Evolutionary conservation across 2,329 filamentous ascomycete species (phyloP).

Genomic region (Colletotrichum sp.): DNA sequence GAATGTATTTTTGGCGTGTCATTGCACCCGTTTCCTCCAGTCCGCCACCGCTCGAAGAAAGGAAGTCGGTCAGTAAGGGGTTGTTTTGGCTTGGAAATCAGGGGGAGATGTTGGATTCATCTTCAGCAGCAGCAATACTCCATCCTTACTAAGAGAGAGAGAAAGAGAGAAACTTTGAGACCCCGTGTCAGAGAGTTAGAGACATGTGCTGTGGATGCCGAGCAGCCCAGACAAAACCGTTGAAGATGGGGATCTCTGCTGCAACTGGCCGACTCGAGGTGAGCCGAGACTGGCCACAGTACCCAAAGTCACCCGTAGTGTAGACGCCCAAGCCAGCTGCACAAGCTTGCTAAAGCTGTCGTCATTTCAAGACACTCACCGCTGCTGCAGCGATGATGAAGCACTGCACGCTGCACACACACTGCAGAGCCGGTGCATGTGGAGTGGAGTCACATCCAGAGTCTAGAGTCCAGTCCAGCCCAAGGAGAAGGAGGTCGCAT

Average conservation of each 20-base stretch:
- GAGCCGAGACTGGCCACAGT: neutral
- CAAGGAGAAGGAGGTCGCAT: neutral
- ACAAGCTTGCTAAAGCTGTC: neutral
- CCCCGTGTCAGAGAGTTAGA: neutral
- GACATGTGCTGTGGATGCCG: neutral
- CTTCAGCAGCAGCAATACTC: neutral
- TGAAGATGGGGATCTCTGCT: neutral
- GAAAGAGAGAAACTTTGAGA: neutral
- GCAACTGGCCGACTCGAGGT: neutral
- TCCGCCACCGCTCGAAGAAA: neutral
- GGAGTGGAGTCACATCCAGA: neutral
- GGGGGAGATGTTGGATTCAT: neutral
- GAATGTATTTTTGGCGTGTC: conserved; percentile 17
- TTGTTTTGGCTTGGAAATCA: neutral
- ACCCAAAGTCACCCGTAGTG: neutral
- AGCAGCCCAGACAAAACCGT: neutral
- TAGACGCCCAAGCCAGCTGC: neutral
- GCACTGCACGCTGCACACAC: neutral
- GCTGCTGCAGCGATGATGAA: conserved; percentile 11
- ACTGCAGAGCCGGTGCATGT: neutral
- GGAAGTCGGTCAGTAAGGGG: neutral
- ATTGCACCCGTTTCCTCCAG: neutral
- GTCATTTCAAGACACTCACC: conserved; percentile 17
- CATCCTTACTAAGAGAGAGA: neutral
- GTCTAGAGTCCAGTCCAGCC: neutral